phyloP scores from a whole-genome alignment of 495 filamentous ascomycete genomes.

The Emericellopsis terricola region DNA sequence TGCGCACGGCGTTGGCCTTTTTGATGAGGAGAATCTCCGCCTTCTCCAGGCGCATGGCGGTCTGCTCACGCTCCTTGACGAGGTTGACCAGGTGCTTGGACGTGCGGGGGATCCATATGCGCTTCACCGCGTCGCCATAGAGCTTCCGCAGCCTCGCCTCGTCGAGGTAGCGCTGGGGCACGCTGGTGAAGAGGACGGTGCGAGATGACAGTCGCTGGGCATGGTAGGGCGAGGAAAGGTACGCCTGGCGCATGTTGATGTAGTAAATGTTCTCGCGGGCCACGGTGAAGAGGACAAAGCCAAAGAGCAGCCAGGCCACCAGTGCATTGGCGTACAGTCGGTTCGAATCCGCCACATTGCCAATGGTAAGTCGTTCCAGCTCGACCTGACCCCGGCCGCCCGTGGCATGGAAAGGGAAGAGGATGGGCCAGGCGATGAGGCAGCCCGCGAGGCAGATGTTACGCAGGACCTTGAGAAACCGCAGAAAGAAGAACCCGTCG shows the following conservation, averaged over 20 bases:
- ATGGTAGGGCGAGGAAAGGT: slow-evolving; percentile 50
- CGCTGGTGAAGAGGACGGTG: slow-evolving; percentile 53
- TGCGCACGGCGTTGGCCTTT: slow-evolving; percentile 35
- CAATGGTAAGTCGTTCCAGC: slow-evolving; percentile 47
- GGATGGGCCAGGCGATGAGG: slow-evolving; percentile 54
- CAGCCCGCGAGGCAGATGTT: slow-evolving; percentile 56
- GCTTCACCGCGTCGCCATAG: slow-evolving; percentile 39
- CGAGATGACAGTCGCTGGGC: slow-evolving; percentile 45
- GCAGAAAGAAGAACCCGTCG: slow-evolving; percentile 63
- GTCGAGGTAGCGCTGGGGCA: slow-evolving; percentile 39
- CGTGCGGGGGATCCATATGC: slow-evolving; percentile 44
- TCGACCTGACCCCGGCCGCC: slow-evolving; percentile 40
- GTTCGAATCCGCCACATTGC: slow-evolving; percentile 36
- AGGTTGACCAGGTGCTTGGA: slow-evolving; percentile 35
- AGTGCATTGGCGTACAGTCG: slow-evolving; percentile 45
- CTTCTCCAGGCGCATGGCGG: slow-evolving; percentile 41
- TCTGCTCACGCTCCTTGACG: slow-evolving; percentile 39
- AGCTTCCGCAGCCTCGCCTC: slow-evolving; percentile 36
- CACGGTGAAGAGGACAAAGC: slow-evolving; percentile 47
- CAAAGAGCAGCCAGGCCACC: slow-evolving; percentile 42
- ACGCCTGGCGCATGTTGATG: slow-evolving; percentile 51
- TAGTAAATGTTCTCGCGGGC: slow-evolving; percentile 51
- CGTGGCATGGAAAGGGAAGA: slow-evolving; percentile 64
- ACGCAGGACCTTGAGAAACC: slow-evolving; percentile 56
- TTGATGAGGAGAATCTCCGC: slow-evolving; percentile 49